Evolutionary conservation across 176 grass and related monocot species (phyloP).

Genomic region (Carex parvula): DNA sequence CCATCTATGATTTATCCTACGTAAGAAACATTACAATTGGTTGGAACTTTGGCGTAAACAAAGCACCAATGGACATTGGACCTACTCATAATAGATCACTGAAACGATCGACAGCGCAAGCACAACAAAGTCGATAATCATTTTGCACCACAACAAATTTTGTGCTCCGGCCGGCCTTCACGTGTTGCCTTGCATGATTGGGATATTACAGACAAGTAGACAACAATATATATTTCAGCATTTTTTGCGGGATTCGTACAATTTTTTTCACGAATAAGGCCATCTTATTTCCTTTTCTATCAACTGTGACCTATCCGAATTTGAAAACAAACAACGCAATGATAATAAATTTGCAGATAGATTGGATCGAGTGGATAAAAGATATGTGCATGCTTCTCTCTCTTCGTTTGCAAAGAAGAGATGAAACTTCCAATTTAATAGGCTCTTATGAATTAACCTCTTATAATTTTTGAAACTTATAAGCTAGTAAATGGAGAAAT

Average conservation of each 20-base stretch:
- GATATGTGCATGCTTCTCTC: neutral
- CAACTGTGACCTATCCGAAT: neutral
- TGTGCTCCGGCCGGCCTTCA: neutral
- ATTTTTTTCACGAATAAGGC: neutral
- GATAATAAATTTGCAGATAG: neutral
- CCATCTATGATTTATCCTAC: neutral
- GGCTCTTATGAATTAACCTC: too few relatives aligned
- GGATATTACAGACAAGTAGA: neutral
- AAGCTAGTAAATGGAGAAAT: too few relatives aligned
- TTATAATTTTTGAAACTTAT: too few relatives aligned
- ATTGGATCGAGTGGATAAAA: neutral
- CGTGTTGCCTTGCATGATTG: constrained; percentile 4
- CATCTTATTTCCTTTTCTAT: neutral
- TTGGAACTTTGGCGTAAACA: neutral
- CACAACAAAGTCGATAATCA: neutral
- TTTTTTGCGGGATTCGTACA: neutral
- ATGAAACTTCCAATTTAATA: too few relatives aligned
- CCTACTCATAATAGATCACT: neutral
- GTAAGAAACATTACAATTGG: neutral
- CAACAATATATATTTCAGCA: neutral
- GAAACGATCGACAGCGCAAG: neutral
- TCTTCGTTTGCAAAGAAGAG: too few relatives aligned
- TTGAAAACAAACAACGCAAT: neutral
- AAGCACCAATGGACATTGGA: neutral
- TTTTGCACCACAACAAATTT: neutral